Evolutionary conservation across 2,329 filamentous ascomycete species (phyloP), one percentile per base, ranked within the genome.

Genomic region (Diaporthe australafricana): DNA sequence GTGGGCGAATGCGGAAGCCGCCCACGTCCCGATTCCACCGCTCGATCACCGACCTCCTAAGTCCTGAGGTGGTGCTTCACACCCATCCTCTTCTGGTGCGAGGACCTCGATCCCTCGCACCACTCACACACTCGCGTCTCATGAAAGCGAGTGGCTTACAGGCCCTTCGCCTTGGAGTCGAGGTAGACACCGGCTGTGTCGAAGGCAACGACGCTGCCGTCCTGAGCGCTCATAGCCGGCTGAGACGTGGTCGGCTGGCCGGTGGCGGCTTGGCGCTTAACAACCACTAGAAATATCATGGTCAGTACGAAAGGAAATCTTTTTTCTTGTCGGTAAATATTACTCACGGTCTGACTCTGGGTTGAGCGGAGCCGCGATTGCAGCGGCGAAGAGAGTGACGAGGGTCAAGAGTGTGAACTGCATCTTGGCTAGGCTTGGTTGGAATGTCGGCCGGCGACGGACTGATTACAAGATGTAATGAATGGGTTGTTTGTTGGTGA

Each of bases 371-470:
- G 60, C 60, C 70, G 86, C 87, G 76, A 86, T 78, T 76, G 82
- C 85, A 77, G 84, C 81, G 70, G 84, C 80, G 79, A 83, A 81
- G 74, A 89, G 79, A 74, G 86, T 81, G 76, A 87, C 79, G 74
- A 88, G 71, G 77, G 84, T 81, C 76, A 86, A 74, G 74, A 84
- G 73, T 72, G 84, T 83, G 84, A 85, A 86, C 83, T 88, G 85
- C 87, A 89, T 89, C 72, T 74, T 74, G 66, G 73, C 57, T 53
- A 3, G 45, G 62, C 55, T 74, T 71, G 48, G 52, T n/a, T 74
- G 80, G 74, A 69, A 80, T 77, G 86, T 88, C 86, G 86, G 78
- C 86, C 86, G 84, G 86, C 86, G 86, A 88, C 86, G 78, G 83
- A 81, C 79, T 79, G 74, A 76, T 74, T 72, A 69, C 53, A 78